Conservation (phyloP, 202 grass and related monocot species). For the Brachypodium distachyon region DNA sequence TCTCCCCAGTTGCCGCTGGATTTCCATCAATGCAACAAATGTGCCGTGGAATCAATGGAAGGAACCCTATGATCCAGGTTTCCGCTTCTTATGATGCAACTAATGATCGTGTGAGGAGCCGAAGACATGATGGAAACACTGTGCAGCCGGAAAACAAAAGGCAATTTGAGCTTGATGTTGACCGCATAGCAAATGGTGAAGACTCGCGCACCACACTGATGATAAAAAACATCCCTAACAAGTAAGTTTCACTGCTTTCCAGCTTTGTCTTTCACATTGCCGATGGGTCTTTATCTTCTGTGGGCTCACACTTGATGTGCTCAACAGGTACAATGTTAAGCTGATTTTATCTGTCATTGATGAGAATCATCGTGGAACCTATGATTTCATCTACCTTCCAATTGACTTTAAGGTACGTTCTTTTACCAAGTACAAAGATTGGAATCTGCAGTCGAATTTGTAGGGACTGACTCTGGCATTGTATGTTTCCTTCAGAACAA, state of each 20-base stretch:
- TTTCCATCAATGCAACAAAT: slow-evolving; percentile 51
- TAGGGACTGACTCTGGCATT: slow-evolving; percentile 2
- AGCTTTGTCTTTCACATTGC: not conserved
- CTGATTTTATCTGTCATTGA: slow-evolving; percentile 90
- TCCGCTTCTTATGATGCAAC: slow-evolving; percentile 49
- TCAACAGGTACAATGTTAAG: slow-evolving; percentile 77
- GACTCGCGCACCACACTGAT: slow-evolving; percentile 84
- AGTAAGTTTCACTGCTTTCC: slow-evolving; percentile 33
- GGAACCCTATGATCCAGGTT: slow-evolving; percentile 38
- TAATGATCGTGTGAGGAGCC: slow-evolving; percentile 56
- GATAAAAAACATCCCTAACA: slow-evolving; percentile 98
- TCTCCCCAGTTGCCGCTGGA: slow-evolving; percentile 27
- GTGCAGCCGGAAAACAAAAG: slow-evolving; percentile 59
- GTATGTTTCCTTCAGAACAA: slow-evolving; percentile 69
- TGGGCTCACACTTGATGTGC: slow-evolving; percentile 18
- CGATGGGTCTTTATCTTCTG: not conserved
- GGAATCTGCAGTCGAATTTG: not conserved
- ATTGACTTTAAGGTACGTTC: slow-evolving; percentile 89
- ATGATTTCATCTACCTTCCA: slow-evolving; percentile 96
- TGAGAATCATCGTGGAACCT: slow-evolving; percentile 86
- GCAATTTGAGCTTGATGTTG: slow-evolving; percentile 83
- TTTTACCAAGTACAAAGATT: not conserved
- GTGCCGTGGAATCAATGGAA: slow-evolving; percentile 22
- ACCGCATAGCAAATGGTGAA: slow-evolving; percentile 55
- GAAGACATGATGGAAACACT: slow-evolving; percentile 56